A percentile compares a stretch with the other conserved stretches of the same genome.
phyloP scores from a whole-genome alignment of 495 filamentous ascomycete genomes.

The Tuber borchii region DNA sequence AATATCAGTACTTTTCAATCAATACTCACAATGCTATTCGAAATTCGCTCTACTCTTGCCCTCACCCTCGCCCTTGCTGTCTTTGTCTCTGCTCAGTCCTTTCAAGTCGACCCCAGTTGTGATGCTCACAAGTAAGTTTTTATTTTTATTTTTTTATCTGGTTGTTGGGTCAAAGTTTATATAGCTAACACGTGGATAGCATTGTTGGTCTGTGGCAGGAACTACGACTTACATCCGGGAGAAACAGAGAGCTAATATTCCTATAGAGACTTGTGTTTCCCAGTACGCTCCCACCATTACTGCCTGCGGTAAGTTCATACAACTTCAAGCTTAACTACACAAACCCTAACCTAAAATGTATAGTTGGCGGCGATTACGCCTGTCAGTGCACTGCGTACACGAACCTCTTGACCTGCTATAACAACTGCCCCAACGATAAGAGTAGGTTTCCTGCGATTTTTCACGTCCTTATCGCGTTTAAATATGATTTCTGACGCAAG shows the following conservation, averaged over 20 bases:
- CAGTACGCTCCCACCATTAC: conserved; percentile 34
- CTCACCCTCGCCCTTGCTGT: conserved; percentile 20
- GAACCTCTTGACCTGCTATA: conserved; percentile 43
- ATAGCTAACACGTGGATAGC: conserved; percentile 7
- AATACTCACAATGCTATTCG: conserved; percentile 9
- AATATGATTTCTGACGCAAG: neutral
- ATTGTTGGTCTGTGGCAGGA: conserved; percentile 21
- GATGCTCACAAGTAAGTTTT: conserved; percentile 24
- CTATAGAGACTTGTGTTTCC: conserved; percentile 41
- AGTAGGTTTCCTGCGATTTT: conserved; percentile 12
- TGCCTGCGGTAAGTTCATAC: conserved; percentile 38
- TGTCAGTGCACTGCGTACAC: conserved; percentile 33
- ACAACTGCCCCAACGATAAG: conserved; percentile 44
- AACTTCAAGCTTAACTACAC: neutral
- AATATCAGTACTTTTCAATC: conserved; percentile 17
- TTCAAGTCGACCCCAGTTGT: conserved; percentile 31
- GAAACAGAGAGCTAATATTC: conserved; percentile 11
- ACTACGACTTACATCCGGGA: neutral
- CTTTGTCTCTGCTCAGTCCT: conserved; percentile 19
- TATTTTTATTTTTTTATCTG: neutral
- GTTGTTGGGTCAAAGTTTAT: neutral
- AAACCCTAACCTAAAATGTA: neutral
- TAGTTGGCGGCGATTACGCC: conserved; percentile 23
- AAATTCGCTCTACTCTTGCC: neutral
- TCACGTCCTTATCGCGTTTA: neutral